Base-by-base conservation (phyloP, 2,329 filamentous ascomycete genomes). In the Macroventuria anomochaeta region DNA sequence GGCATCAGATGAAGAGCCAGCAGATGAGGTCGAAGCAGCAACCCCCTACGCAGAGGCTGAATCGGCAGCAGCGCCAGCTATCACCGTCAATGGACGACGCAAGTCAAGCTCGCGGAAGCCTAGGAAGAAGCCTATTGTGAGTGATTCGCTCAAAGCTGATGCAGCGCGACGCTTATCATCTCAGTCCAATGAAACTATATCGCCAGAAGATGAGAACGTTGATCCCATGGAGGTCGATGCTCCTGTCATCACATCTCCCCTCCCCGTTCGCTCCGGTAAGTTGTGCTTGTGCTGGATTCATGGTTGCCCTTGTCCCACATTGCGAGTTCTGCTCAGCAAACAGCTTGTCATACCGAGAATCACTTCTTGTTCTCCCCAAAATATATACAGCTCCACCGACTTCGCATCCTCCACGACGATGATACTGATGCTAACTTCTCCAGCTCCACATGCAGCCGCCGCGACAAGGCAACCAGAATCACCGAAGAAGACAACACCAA, bases 111-210 rank as follows among this genome's bases (percentile, higher is more conserved):
- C 55, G 26, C 63, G 67, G 8, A 70, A 61, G 55, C 43, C 59
- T 1, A 67, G 61, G 56, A 72, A 68, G 57, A 70, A 70, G 53
- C 67, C 63, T 28, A 57, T 70, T 7, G 69, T 71, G 59, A 63
- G 68, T 55, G 28, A 38, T 21, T 31, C 28, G 28, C 32, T 46
- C 7, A 2, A 33, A 20, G 25, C 44, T 58, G n/a, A 65, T 33
- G 3, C 20, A 32, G 21, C 18, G 17, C 23, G 26, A 15, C n/a
- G 44, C 51, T 54, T 33, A 54, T 21, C 29, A 12, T 10, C 15
- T 8, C 33, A 71, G 68, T 71, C 67, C 1, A 65, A 69, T 51
- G 63, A 69, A 39, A 68, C 41, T 2, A 63, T 71, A 33, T 65
- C 61, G n/a, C 64, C 62, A n/a, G 66, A 69, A 53, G 67, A 71